phyloP scores from a whole-genome alignment of 2,329 filamentous ascomycete genomes.

The Stachybotrys echinatus region DNA sequence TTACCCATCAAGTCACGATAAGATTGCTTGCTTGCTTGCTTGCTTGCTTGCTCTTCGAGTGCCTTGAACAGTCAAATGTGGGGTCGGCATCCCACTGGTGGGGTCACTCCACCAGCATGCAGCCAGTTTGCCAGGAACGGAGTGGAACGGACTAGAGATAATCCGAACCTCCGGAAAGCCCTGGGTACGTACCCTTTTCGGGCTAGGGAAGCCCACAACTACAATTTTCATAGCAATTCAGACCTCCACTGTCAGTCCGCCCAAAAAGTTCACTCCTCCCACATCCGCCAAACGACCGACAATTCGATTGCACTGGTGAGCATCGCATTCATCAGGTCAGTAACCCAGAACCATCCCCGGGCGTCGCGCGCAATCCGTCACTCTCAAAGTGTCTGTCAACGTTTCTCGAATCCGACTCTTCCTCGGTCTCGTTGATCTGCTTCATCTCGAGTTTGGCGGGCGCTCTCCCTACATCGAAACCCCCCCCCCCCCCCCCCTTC shows the following conservation, averaged over 20 bases:
- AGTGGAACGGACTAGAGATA: not conserved
- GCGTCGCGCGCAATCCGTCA: not conserved
- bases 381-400: too few species aligned
- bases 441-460: not conserved
- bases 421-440: not conserved
- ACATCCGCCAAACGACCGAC: slow-evolving; percentile 28
- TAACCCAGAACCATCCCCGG: slow-evolving; percentile 11
- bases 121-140: too few species aligned
- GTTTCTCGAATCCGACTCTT: too few species aligned
- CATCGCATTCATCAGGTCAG: slow-evolving; percentile 43
- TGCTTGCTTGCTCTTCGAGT: too few species aligned
- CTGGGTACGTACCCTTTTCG: slow-evolving; percentile 24
- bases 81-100: too few species aligned
- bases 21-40: too few species aligned
- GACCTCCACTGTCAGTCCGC: slow-evolving; percentile 22
- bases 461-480: too few species aligned
- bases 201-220: slow-evolving; percentile 34
- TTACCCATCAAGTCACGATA: too few species aligned
- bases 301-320: slow-evolving; percentile 45
- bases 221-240: slow-evolving; percentile 31
- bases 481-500: not conserved
- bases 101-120: too few species aligned
- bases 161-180: slow-evolving; percentile 12
- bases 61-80: too few species aligned
- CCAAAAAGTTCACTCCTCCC: slow-evolving; percentile 26